Evolutionary conservation across 305 asterid genomes (phyloP), one percentile per base, ranked within the genome.

Genomic region (Fraxinus platypoda): DNA sequence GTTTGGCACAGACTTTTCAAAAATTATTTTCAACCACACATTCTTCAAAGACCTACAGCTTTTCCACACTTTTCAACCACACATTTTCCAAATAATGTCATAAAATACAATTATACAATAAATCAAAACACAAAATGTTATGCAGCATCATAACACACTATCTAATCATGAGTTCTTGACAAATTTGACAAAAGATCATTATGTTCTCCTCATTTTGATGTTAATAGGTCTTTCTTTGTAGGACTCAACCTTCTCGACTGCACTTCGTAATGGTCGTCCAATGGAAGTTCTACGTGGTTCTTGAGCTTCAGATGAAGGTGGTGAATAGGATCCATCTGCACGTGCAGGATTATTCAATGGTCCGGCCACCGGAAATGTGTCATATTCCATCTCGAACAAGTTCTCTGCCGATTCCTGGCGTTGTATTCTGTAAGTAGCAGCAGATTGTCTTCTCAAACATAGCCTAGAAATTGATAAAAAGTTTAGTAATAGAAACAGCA

Each of bases 141-240:
- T 23, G 33, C 33, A 64, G 73, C 15, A 9, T 15, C 59, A 54
- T 54, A n/a, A 54, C 64, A n/a, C 2, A 11, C 21, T 71, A 71
- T 15, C 75, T 19, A 30, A 71, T 31, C 75, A 31, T 6, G 75
- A 30, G 43, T 30, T 71, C 75, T 30, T 11, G 38, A 71, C 46
- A 49, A 8, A 15, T 26, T 19, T 37, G 30, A 59, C 19, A 8
- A 17, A 57, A 57, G 21, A 59, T 93, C 83, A 90, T 78, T 84
- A 83, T 38, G 83, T 4, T 87, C 98, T 89, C 85, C 98, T 91
- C 97, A 93, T 84, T 84, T 94, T 94, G 81, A 87, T 54, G 80
- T 91, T 94, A 78, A 94, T 23, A 71, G 97, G 93, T 68, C 17
- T 83, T 83, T 93, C 97, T 87, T 89, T 92, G 94, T 94, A 94